Evolutionary conservation across 345 rosid species (phyloP).

Genomic region (Zanthoxylum bungeanum): DNA sequence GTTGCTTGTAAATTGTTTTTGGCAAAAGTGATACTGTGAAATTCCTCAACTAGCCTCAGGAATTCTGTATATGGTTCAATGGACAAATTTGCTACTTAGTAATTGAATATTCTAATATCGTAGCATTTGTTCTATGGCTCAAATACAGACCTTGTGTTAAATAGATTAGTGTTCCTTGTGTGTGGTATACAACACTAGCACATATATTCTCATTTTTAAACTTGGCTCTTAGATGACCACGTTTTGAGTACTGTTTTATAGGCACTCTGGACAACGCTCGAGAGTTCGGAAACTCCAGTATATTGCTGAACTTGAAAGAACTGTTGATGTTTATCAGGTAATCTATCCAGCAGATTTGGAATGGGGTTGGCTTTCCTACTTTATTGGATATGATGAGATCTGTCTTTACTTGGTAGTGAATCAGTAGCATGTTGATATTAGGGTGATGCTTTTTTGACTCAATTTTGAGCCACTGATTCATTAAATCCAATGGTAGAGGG

Average conservation of each 20-base stretch:
- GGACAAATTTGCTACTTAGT: background rate
- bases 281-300: slow-evolving; percentile 83
- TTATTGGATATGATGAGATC: background rate
- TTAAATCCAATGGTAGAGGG: background rate
- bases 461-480: background rate
- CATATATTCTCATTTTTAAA: background rate
- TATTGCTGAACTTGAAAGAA: slow-evolving; percentile 80
- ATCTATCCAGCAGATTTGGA: slow-evolving; percentile 2
- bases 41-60: background rate
- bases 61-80: background rate
- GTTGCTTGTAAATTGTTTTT: slow-evolving; percentile 3
- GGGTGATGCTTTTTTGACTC: background rate
- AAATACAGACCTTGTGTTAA: background rate
- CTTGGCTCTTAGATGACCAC: background rate
- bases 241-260: slow-evolving; percentile 21
- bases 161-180: background rate
- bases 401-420: background rate
- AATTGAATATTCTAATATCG: background rate
- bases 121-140: background rate
- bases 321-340: slow-evolving; percentile 65
- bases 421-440: background rate
- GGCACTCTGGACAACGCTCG: slow-evolving; percentile 78
- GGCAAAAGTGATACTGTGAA: background rate
- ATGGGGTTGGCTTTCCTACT: background rate
- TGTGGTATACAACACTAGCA: background rate